Conservation (phyloP, 331 rosid species). For the Dryas integrifolia region DNA sequence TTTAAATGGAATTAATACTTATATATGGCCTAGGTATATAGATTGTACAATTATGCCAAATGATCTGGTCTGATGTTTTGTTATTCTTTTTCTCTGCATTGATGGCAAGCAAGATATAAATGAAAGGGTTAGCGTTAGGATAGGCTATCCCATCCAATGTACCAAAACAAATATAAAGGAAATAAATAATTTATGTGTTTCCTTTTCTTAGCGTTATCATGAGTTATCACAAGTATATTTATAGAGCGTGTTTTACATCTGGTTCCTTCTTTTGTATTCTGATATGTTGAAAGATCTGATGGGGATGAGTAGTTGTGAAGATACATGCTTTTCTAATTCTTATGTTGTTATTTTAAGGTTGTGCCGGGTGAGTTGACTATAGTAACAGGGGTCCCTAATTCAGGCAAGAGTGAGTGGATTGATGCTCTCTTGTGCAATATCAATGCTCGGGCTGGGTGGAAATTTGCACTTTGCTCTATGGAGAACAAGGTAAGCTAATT, state of each 20-base stretch:
- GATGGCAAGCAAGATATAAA: not conserved
- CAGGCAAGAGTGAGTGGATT: slow-evolving; percentile 99
- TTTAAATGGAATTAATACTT: not conserved
- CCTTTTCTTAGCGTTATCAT: not conserved
- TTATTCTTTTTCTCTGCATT: not conserved
- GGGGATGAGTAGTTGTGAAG: not conserved
- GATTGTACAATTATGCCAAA: not conserved
- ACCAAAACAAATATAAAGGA: too few relatives aligned
- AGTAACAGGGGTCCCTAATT: slow-evolving; percentile 95
- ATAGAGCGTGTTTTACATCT: not conserved
- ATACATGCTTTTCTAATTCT: slow-evolving; percentile 1
- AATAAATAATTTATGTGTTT: not conserved
- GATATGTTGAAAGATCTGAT: not conserved
- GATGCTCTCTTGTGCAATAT: slow-evolving; percentile 97
- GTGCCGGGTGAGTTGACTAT: slow-evolving; percentile 94
- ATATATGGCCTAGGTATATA: not conserved
- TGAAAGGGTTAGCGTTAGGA: not conserved
- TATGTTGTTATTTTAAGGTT: slow-evolving; percentile 47
- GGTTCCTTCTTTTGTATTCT: not conserved
- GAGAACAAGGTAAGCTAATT: slow-evolving; percentile 73
- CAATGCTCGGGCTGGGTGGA: slow-evolving; percentile 64
- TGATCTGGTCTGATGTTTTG: not conserved
- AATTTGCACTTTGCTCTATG: slow-evolving; percentile 95
- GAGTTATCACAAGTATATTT: not conserved
- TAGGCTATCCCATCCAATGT: too few relatives aligned